Conservation (phyloP, 345 rosid genomes). For the Populus tremula region DNA sequence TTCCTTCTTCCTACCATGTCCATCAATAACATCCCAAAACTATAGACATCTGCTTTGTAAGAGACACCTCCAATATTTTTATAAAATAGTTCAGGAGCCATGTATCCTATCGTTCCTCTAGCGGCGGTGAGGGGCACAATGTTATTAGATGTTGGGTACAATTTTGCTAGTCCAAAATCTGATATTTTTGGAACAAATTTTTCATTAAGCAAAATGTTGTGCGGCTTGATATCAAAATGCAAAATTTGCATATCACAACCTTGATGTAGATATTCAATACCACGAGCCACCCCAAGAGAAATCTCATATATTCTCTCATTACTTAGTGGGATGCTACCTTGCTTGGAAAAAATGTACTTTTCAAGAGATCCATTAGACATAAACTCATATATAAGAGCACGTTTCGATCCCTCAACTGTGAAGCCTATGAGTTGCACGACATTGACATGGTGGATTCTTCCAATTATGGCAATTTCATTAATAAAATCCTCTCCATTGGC, state of each 20-base stretch:
- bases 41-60: background rate
- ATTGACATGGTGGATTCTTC: background rate
- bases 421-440: background rate
- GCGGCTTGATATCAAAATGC: background rate
- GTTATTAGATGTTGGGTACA: background rate
- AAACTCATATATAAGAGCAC: background rate
- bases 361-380: background rate
- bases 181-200: background rate
- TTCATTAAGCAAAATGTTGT: background rate
- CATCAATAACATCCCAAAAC: background rate
- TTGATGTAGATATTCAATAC: background rate
- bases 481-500: background rate
- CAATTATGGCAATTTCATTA: background rate
- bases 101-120: background rate
- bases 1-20: background rate
- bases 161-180: background rate
- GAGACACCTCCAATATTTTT: background rate
- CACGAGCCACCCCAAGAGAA: background rate
- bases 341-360: background rate
- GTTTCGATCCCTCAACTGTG: background rate
- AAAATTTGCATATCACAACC: background rate
- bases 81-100: background rate
- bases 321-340: fast-evolving
- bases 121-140: background rate
- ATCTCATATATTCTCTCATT: background rate